These are phyloP conservation scores for Ophiostoma piceae DNA, from an alignment of 2,329 filamentous ascomycete genomes.

Conservation along the genomic window DNA sequence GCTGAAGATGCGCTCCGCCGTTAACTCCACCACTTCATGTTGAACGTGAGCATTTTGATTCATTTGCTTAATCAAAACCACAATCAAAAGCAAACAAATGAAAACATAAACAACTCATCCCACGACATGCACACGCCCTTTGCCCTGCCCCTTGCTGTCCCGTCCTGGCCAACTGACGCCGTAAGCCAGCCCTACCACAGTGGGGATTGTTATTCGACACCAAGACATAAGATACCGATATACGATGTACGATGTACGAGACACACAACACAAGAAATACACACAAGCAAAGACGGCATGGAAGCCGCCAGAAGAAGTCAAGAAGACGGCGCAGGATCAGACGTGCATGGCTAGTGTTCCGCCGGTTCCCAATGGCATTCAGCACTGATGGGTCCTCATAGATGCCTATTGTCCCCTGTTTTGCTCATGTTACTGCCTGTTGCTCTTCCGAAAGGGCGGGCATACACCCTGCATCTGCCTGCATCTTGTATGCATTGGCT, in stretches of 20 bases:
- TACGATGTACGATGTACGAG: neutral
- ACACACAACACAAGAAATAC: neutral
- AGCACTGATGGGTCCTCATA: neutral
- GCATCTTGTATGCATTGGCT: neutral
- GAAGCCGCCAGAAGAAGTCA: neutral
- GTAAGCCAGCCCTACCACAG: constrained; percentile 11
- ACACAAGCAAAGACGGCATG: neutral
- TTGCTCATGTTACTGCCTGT: constrained; percentile 1
- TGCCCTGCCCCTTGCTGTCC: neutral
- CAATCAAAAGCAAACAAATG: neutral
- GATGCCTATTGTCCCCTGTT: constrained; percentile 3
- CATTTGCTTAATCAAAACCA: neutral
- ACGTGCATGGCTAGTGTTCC: constrained; percentile 8
- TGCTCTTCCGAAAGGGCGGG: neutral
- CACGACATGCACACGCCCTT: constrained; percentile 10
- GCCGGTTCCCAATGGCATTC: neutral
- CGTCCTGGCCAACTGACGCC: constrained; percentile 1
- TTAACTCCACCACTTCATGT: neutral
- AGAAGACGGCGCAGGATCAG: neutral
- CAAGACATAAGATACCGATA: neutral
- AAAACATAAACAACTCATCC: neutral
- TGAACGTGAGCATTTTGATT: no score
- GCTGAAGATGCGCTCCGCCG: neutral
- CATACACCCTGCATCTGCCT: neutral
- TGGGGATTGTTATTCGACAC: neutral